Base-by-base conservation (phyloP, 202 grass and related monocot genomes). In the Miscanthus sacchariflorus region DNA sequence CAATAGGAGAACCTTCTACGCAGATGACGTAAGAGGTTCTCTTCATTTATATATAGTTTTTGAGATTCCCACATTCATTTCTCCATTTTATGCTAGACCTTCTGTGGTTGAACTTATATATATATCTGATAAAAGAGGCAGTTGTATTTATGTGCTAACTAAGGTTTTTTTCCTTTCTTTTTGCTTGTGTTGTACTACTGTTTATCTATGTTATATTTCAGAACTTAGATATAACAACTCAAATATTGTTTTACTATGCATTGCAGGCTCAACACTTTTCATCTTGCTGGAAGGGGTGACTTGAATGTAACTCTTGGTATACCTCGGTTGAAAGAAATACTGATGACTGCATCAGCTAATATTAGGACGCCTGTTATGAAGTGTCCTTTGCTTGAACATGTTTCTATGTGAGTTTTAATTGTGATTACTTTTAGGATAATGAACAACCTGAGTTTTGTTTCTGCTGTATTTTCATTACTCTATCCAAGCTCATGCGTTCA, bases 291-390 rank as follows among this genome's bases (percentile, higher is more conserved):
- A 75, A 94, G 92, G 70, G 94, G 92, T 15, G 96, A 96, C 45
- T 78, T 95, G 96, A 99, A 99, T 86, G 96, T 99, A 54, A 99
- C 96, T 7, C 91, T 99, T 84, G 94, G 96, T 25, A 95, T 99
- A 87, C 96, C 96, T 65, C 92, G 96, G 17, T 88, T 99, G 43
- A 89, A 93, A 84, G 96, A 99, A 91, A 86, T 99, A 71, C 75
- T 99, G 83, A 96, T 96, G 94, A 91, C 94, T 27, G 94, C 94
- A 66, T 92, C 96, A 69, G 91, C 85, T 61, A 81, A 87, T 52
- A 95, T 98, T 76, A 58, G 66, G 5, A 98, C 92, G 10, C 96
- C 96, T 72, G 19, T 91, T 86, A 99, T 99, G 94, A 69, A 50
- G 21, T 95, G 94, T 18, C 89, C 89, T 78, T 52, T 96, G 81